phyloP scores from a whole-genome alignment of 208 protist species.

The Trypanosoma scelopori region DNA sequence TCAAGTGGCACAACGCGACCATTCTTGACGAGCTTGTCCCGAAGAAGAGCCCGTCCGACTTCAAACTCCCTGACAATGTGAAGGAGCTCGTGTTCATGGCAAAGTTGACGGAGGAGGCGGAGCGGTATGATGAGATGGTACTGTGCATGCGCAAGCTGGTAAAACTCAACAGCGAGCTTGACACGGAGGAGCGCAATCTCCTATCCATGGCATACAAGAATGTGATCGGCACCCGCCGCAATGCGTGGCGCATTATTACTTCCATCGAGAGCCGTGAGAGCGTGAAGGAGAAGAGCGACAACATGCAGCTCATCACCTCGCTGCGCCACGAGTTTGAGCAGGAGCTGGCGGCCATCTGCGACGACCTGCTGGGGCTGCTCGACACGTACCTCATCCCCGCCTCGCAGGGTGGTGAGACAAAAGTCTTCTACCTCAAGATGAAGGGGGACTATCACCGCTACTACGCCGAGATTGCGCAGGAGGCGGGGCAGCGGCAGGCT shows the following conservation, averaged over 20 bases:
- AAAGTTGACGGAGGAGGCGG: slow-evolving; percentile 98
- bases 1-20: slow-evolving; percentile 81
- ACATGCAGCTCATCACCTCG: slow-evolving; percentile 90
- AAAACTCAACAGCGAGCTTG: slow-evolving; percentile 94
- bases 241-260: slow-evolving; percentile 98
- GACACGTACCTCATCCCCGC: slow-evolving; percentile 97
- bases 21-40: slow-evolving; percentile 81
- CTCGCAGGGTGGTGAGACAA: slow-evolving; percentile 85
- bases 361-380: slow-evolving; percentile 96
- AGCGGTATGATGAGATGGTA: slow-evolving; percentile 99
- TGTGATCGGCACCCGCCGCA: slow-evolving; percentile 98
- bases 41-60: slow-evolving; percentile 58
- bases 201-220: slow-evolving; percentile 99
- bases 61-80: slow-evolving; percentile 75
- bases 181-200: slow-evolving; percentile 99
- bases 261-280: slow-evolving; percentile 97
- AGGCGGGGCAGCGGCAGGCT: slow-evolving; percentile 78
- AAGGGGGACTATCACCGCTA: slow-evolving; percentile 98
- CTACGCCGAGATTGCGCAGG: slow-evolving; percentile 96
- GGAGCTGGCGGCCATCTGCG: slow-evolving; percentile 98
- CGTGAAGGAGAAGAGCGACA: slow-evolving; percentile 83
- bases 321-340: slow-evolving; percentile 97
- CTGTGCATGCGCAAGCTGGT: slow-evolving; percentile 97
- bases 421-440: slow-evolving; percentile 97
- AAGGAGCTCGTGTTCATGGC: slow-evolving; percentile 95